These are phyloP conservation scores for Pyrrhoderma lamaoense DNA, from an alignment of 1,284 basidiomycete species.

Conservation along the genomic window DNA sequence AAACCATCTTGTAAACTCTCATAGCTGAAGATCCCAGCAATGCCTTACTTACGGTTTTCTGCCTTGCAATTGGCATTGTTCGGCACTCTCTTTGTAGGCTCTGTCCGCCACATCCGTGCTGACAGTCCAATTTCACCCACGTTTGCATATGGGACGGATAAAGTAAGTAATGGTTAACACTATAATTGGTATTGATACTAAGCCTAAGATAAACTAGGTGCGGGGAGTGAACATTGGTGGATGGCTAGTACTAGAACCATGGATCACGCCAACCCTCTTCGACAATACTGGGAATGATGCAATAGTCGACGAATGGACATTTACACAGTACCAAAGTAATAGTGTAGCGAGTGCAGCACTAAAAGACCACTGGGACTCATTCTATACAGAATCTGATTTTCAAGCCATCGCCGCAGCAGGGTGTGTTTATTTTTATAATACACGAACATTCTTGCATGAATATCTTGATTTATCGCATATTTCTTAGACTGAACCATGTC, in stretches of 20 bases:
- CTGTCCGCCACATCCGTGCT: constrained; percentile 18
- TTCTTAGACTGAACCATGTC: constrained; percentile 72
- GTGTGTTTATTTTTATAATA: constrained; percentile 38
- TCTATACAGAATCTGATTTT: constrained; percentile 76
- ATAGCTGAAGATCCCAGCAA: no score
- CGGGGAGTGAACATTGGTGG: constrained; percentile 73
- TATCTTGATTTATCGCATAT: no score
- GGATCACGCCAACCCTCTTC: constrained; percentile 83
- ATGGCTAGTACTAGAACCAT: constrained; percentile 85
- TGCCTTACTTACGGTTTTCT: no score
- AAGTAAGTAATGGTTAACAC: constrained; percentile 24
- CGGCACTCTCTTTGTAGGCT: constrained; percentile 1
- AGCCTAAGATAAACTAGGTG: constrained; percentile 25
- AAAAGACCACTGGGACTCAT: constrained; percentile 71
- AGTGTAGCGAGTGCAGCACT: constrained; percentile 44
- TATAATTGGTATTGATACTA: background rate
- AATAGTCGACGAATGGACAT: constrained; percentile 86
- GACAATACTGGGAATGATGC: constrained; percentile 62
- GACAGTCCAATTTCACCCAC: constrained; percentile 30
- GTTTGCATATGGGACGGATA: constrained; percentile 48
- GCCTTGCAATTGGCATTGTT: no score
- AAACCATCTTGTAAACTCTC: no score
- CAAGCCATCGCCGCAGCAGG: constrained; percentile 65
- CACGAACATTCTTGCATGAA: no score
- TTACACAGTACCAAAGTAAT: constrained; percentile 52